These are phyloP conservation scores for Lentinula detonsa DNA, from an alignment of 768 basidiomycete species.

Conservation along the genomic window DNA sequence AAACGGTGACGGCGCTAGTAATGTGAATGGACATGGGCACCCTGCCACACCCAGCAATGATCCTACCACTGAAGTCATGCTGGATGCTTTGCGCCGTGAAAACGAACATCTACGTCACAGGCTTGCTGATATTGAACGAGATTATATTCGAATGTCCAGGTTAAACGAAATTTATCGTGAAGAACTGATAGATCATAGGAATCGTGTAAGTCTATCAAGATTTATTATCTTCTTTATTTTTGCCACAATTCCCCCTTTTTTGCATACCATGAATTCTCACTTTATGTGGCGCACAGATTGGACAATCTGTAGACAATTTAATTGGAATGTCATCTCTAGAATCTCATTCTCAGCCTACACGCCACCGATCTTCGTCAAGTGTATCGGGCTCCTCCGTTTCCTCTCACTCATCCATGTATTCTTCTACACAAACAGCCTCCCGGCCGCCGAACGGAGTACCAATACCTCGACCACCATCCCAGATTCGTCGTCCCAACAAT, in stretches of 20 bases:
- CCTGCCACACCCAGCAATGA: conserved; percentile 32
- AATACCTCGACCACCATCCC: conserved; percentile 67
- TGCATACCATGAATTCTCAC: background rate
- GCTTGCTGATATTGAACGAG: conserved; percentile 69
- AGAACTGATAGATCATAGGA: conserved; percentile 73
- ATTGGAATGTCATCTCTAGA: conserved; percentile 66
- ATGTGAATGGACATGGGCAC: conserved; percentile 6
- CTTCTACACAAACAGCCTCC: conserved; percentile 15
- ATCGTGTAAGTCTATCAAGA: conserved; percentile 49
- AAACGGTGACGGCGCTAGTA: conserved; percentile 17
- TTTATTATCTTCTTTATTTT: background rate
- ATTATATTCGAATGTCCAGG: conserved; percentile 66
- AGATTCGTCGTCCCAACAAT: conserved; percentile 50
- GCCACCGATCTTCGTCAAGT: conserved; percentile 45
- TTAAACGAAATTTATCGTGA: conserved; percentile 82
- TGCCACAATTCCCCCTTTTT: conserved; percentile 6
- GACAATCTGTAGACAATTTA: conserved; percentile 72
- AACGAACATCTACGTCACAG: conserved; percentile 68
- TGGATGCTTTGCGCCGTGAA: conserved; percentile 73
- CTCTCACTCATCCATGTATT: conserved; percentile 25
- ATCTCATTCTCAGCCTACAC: conserved; percentile 66
- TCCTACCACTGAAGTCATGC: conserved; percentile 50
- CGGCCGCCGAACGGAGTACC: conserved; percentile 50
- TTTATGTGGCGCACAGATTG: conserved; percentile 39
- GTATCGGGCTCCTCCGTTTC: conserved; percentile 40